Conservation (phyloP, 805 yeast genomes). For the Candida gorgasii region DNA sequence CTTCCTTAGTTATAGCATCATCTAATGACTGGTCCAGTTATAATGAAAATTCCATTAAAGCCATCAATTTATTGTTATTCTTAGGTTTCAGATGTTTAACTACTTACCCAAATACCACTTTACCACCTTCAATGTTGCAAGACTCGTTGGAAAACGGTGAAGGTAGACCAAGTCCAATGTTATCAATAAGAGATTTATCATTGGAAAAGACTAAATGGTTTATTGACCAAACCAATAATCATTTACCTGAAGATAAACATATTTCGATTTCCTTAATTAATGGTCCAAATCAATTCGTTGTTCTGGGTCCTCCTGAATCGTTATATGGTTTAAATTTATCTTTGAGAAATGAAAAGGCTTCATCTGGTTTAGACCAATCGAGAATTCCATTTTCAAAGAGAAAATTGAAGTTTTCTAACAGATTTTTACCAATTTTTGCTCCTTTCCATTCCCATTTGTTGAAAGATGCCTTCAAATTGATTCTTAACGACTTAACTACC, state of each 20-base stretch:
- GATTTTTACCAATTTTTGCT: constrained; percentile 92
- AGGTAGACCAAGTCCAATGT: constrained; percentile 97
- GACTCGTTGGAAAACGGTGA: constrained; percentile 93
- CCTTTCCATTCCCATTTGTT: constrained; percentile 96
- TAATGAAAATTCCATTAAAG: constrained; percentile 67
- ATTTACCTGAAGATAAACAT: constrained; percentile 88
- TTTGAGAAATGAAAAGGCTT: constrained; percentile 91
- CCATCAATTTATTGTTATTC: constrained; percentile 84
- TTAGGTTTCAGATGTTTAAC: constrained; percentile 90
- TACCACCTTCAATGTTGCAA: constrained; percentile 89
- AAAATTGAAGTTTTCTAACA: constrained; percentile 87
- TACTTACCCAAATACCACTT: constrained; percentile 88
- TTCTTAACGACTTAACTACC: constrained; percentile 61
- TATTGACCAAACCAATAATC: constrained; percentile 86
- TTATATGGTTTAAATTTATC: constrained; percentile 91
- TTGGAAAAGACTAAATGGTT: constrained; percentile 73
- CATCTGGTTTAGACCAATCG: constrained; percentile 91
- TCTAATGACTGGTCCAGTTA: constrained; percentile 84
- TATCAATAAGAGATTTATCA: constrained; percentile 87
- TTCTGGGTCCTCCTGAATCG: constrained; percentile 98
- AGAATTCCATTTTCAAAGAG: constrained; percentile 93
- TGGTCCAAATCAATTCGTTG: constrained; percentile 94
- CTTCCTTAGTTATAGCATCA: constrained; percentile 87
- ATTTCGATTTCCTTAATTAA: constrained; percentile 87
- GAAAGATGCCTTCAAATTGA: constrained; percentile 65